Conservation (phyloP, 1,284 basidiomycete genomes). For the Veloporphyrellus conicus region DNA sequence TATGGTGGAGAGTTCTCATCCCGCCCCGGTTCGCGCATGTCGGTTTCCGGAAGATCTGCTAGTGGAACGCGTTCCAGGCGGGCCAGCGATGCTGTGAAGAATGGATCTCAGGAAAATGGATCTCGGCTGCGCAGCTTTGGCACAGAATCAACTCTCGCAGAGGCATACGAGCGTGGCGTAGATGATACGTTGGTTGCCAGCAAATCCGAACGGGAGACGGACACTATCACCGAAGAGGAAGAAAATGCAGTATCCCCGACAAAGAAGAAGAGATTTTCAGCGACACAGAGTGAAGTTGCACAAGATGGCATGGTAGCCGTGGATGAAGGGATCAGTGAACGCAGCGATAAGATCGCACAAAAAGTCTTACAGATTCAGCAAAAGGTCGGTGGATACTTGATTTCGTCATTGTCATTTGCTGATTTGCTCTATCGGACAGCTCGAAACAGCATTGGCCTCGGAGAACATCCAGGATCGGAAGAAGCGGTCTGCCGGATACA, state of each 20-base stretch:
- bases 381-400: slow-evolving; percentile 49
- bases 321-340: slow-evolving; percentile 75
- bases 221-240: slow-evolving; percentile 54
- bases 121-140: slow-evolving; percentile 58
- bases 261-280: slow-evolving; percentile 73
- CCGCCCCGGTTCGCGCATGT: slow-evolving; percentile 43
- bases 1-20: slow-evolving; percentile 52
- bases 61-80: slow-evolving; percentile 50
- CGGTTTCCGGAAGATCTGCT: slow-evolving; percentile 42
- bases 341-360: slow-evolving; percentile 77
- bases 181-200: slow-evolving; percentile 36
- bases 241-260: slow-evolving; percentile 39
- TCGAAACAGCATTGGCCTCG: slow-evolving; percentile 64
- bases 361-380: slow-evolving; percentile 80
- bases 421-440: slow-evolving; percentile 37
- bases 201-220: slow-evolving; percentile 43
- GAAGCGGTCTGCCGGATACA: slow-evolving; percentile 28
- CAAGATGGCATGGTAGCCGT: slow-evolving; percentile 78
- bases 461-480: slow-evolving; percentile 50
- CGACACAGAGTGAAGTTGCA: slow-evolving; percentile 51
- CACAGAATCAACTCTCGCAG: slow-evolving; percentile 72
- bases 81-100: slow-evolving; percentile 51
- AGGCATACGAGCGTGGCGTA: slow-evolving; percentile 48
- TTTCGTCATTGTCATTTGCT: background rate
- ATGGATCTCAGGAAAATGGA: slow-evolving; percentile 25